A percentile compares a stretch with the other conserved stretches of the same genome.
These are phyloP conservation scores for Quercus tomentella DNA, from an alignment of 331 rosid species.

Conservation along the genomic window DNA sequence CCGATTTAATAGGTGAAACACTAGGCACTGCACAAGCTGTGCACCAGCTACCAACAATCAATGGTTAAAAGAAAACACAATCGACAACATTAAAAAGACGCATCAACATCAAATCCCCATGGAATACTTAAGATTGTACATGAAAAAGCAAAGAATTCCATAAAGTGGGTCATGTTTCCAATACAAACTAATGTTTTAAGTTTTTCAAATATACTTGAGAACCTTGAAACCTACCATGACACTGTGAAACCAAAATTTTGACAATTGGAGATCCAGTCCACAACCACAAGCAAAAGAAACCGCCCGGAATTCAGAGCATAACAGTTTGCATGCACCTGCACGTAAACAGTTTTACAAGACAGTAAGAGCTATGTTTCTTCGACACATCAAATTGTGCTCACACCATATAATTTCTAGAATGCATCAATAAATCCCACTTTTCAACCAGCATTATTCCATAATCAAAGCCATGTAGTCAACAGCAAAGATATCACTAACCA, in stretches of 20 bases:
- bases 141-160: not conserved
- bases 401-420: not conserved
- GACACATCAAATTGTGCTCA: not conserved
- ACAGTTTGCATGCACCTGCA: slow-evolving; percentile 2
- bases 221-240: slow-evolving; percentile 14
- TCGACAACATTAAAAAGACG: not conserved
- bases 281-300: not conserved
- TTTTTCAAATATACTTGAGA: not conserved
- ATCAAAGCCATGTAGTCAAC: not conserved
- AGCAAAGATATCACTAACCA: not conserved
- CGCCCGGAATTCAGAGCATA: not conserved
- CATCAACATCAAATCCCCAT: not conserved
- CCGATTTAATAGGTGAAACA: not conserved
- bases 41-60: not conserved
- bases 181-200: not conserved
- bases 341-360: not conserved
- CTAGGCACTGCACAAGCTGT: not conserved
- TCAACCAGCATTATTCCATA: not conserved
- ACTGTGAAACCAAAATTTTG: not conserved
- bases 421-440: not conserved
- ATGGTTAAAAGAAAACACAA: not conserved
- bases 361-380: not conserved
- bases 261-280: slow-evolving; percentile 1
- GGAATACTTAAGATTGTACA: not conserved
- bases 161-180: not conserved